Base-by-base conservation (phyloP, 441 rosid species). In the Iberis amara region DNA sequence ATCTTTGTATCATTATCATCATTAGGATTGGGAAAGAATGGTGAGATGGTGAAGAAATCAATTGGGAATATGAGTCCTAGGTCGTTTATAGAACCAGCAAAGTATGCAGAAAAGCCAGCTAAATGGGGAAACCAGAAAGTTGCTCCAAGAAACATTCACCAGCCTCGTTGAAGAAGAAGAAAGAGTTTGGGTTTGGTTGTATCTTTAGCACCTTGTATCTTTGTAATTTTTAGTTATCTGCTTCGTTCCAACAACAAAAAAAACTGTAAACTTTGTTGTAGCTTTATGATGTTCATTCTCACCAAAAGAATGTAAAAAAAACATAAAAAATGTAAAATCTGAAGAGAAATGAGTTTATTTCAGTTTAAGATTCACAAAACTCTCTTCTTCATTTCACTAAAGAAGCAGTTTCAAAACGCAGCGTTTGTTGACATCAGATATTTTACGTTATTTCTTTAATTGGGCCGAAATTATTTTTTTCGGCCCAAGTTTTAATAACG, bases 91-190 rank as follows among this genome's bases (percentile, higher is more conserved):
- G 76, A 73, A 7, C 70, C 79, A 0, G 79, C 81, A 0, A 79
- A 71, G 61, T 79, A 71, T 59, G 74, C 57, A 0, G 77, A 76
- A 48, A 79, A 79, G 70, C 62, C 73, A 27, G 66, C 73, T 1
- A 81, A 72, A 72, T 61, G 55, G 62, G 66, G 70, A 40, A 69
- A 59, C 48, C 63, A 66, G 31, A 75, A 69, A 53, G 39, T 51
- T 55, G 60, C 77, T 53, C 64, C 75, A 11, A 72, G 77, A 46
- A 50, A 64, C 75, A 77, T 76, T 40, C 73, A 69, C 63, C 87
- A 81, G 57, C 83, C 83, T 18, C 87, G 81, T 21, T 81, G 72
- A 81, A 64, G 4, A 44, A 26, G 38, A 5, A 8, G 39, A 6
- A 9, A 30, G 27, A 24, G 27, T 31, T 4, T 8, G 8, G 8